These are phyloP conservation scores for Aphanoascus verrucosus DNA, from an alignment of 2,329 filamentous ascomycete species.

Conservation along the genomic window DNA sequence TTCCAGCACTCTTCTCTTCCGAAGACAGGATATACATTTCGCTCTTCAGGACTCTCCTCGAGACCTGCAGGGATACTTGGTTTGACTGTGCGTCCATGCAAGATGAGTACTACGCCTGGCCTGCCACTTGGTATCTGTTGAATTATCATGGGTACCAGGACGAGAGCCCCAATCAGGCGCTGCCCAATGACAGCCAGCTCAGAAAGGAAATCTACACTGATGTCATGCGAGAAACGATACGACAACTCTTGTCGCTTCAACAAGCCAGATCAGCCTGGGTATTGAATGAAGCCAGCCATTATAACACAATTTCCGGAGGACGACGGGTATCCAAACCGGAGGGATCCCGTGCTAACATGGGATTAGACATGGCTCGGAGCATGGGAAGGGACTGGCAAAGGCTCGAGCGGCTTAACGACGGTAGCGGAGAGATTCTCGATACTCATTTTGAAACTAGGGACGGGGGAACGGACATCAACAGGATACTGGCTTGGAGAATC, in stretches of 20 bases:
- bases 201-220: background rate
- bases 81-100: background rate
- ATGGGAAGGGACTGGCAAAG: background rate
- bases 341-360: background rate
- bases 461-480: background rate
- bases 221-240: background rate
- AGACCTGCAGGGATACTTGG: background rate
- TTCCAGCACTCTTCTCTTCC: background rate
- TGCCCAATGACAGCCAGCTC: background rate
- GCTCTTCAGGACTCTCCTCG: background rate
- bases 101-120: background rate
- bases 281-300: background rate
- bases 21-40: background rate
- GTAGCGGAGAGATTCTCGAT: background rate
- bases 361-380: background rate
- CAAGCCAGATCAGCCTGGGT: too few species aligned
- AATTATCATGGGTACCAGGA: background rate
- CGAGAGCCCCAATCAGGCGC: background rate
- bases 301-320: background rate
- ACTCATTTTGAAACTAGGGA: constrained; percentile 4
- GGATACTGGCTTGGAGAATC: background rate
- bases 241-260: background rate
- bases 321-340: background rate
- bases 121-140: background rate
- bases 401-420: background rate